Evolutionary conservation across 2,329 filamentous ascomycete genomes (phyloP).

Genomic region (Penicillium vulpinum): DNA sequence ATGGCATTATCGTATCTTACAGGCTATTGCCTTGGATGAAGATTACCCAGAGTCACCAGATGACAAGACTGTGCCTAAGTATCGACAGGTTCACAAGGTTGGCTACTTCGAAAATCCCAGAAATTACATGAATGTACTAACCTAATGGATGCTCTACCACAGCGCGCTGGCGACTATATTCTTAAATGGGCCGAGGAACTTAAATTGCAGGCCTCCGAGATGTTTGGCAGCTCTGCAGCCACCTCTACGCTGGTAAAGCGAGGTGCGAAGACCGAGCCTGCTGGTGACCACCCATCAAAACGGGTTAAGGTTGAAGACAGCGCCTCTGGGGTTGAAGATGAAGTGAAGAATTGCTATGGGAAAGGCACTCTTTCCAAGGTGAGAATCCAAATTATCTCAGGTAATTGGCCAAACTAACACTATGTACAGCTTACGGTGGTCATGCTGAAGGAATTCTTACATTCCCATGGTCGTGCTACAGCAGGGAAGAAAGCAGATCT

Average conservation of each 20-base stretch:
- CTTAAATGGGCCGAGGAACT: slow-evolving; percentile 73
- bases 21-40: slow-evolving; percentile 87
- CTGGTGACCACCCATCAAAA: slow-evolving; percentile 42
- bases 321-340: slow-evolving; percentile 32
- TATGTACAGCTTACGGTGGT: slow-evolving; percentile 45
- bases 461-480: slow-evolving; percentile 42
- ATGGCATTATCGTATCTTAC: slow-evolving; percentile 95
- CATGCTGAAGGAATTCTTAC: slow-evolving; percentile 50
- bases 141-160: background rate
- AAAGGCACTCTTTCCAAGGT: slow-evolving; percentile 48
- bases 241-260: slow-evolving; percentile 53
- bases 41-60: slow-evolving; percentile 73
- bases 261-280: slow-evolving; percentile 30
- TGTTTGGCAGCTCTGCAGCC: slow-evolving; percentile 37
- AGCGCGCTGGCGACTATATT: slow-evolving; percentile 74
- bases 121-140: background rate
- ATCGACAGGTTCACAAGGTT: slow-evolving; percentile 80
- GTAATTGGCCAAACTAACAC: slow-evolving; percentile 1
- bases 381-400: background rate
- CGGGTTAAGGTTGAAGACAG: slow-evolving; percentile 45
- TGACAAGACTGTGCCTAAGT: slow-evolving; percentile 82
- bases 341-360: slow-evolving; percentile 44
- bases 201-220: slow-evolving; percentile 56
- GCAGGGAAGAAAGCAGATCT: slow-evolving; percentile 54
- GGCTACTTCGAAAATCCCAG: background rate